Evolutionary conservation across 2,329 filamentous ascomycete species (phyloP).

Genomic region (Fusarium xylarioides): DNA sequence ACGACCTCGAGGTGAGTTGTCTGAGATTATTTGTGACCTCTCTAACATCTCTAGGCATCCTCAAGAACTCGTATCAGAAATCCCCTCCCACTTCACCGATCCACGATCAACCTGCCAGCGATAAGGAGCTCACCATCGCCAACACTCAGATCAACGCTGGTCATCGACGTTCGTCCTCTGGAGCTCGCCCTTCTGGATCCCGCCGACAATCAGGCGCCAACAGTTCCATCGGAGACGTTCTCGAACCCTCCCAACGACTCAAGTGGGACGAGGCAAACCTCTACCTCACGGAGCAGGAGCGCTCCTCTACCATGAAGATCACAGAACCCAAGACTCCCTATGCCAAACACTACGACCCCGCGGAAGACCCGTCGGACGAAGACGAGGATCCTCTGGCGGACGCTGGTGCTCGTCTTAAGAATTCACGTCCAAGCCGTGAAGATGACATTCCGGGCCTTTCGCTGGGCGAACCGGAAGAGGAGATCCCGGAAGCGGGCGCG

Average conservation of each 20-base stretch:
- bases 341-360: slow-evolving; percentile 88
- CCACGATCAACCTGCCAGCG: slow-evolving; percentile 58
- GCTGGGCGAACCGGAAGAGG: slow-evolving; percentile 90
- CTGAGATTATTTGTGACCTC: background rate
- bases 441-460: slow-evolving; percentile 93
- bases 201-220: slow-evolving; percentile 73
- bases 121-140: slow-evolving; percentile 90
- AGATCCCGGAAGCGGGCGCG: slow-evolving; percentile 60
- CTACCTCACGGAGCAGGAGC: slow-evolving; percentile 96
- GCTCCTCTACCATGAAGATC: slow-evolving; percentile 97
- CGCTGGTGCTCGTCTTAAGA: slow-evolving; percentile 43
- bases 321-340: slow-evolving; percentile 98
- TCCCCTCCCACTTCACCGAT: slow-evolving; percentile 64
- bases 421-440: slow-evolving; percentile 54
- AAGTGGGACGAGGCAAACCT: slow-evolving; percentile 99
- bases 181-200: slow-evolving; percentile 69
- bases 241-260: slow-evolving; percentile 73
- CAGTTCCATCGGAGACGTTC: slow-evolving; percentile 52
- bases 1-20: slow-evolving; percentile 56
- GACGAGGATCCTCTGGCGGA: slow-evolving; percentile 59
- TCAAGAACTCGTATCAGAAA: slow-evolving; percentile 85
- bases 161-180: slow-evolving; percentile 81
- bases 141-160: slow-evolving; percentile 97
- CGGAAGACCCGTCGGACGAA: slow-evolving; percentile 85
- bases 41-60: slow-evolving; percentile 72